Conservation (phyloP, 202 grass and related monocot genomes). For the Brachypodium distachyon region DNA sequence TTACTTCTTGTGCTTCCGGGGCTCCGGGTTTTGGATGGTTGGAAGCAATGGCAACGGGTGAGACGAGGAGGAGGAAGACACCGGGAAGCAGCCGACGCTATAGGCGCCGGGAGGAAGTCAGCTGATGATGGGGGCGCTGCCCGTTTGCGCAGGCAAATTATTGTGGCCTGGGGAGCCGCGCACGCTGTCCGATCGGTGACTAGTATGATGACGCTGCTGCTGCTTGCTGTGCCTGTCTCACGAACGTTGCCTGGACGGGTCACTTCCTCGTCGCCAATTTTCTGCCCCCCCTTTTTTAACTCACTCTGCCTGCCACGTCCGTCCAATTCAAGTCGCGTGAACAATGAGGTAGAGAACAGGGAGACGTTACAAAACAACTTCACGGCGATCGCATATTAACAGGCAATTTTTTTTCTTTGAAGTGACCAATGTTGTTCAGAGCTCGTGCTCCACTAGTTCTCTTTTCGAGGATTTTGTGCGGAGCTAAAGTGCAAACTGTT, state of each 20-base stretch:
- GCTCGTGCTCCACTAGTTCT: too few relatives aligned
- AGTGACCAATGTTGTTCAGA: too few relatives aligned
- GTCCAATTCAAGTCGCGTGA: neutral
- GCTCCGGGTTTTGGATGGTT: neutral
- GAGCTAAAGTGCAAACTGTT: neutral
- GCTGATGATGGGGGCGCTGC: neutral
- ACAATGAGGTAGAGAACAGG: neutral
- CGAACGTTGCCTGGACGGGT: constrained; percentile 7
- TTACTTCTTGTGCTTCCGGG: neutral
- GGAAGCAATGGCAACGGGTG: too few relatives aligned
- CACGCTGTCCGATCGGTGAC: constrained; percentile 28
- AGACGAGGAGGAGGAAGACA: neutral
- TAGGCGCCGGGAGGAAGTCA: constrained; percentile 19
- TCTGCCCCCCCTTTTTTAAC: neutral
- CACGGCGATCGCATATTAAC: too few relatives aligned
- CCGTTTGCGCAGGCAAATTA: constrained; percentile 31
- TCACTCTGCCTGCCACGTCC: neutral
- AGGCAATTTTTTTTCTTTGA: too few relatives aligned
- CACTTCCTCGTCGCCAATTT: neutral
- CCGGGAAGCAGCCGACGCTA: neutral
- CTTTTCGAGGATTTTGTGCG: too few relatives aligned
- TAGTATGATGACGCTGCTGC: constrained; percentile 20
- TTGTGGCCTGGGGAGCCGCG: constrained; percentile 32
- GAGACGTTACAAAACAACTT: neutral
- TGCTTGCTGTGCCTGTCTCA: neutral